Conservation (phyloP, 768 basidiomycete genomes). For the Flagelloscypha sp. region DNA sequence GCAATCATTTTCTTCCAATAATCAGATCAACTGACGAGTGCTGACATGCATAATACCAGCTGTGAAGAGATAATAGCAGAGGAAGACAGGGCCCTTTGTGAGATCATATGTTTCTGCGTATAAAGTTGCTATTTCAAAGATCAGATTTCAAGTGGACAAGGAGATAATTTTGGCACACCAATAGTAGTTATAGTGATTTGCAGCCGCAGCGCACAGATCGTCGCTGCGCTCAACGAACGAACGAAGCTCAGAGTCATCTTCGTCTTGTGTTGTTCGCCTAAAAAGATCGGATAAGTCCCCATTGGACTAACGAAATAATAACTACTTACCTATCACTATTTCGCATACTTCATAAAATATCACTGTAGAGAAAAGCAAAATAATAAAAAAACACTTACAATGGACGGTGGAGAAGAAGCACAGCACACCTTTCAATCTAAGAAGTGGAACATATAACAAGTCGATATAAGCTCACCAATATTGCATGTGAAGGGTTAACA, state of each 20-base stretch:
- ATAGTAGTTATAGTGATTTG: constrained; percentile 74
- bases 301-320: constrained; percentile 11
- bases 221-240: constrained; percentile 54
- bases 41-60: constrained; percentile 76
- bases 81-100: constrained; percentile 55
- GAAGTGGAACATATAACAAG: too few relatives aligned
- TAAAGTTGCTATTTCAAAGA: constrained; percentile 32
- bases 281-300: not conserved
- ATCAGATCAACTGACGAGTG: constrained; percentile 39
- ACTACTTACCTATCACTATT: constrained; percentile 35
- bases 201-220: constrained; percentile 66
- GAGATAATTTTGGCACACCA: constrained; percentile 26
- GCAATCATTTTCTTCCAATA: not conserved
- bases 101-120: constrained; percentile 60
- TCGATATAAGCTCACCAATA: too few relatives aligned
- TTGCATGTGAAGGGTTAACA: constrained; percentile 75
- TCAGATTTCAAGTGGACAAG: constrained; percentile 1
- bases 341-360: constrained; percentile 31
- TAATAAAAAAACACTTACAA: constrained; percentile 43
- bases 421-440: too few relatives aligned
- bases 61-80: constrained; percentile 74
- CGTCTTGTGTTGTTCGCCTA: constrained; percentile 22
- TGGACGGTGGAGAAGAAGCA: constrained; percentile 66
- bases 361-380: constrained; percentile 4
- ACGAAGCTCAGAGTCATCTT: constrained; percentile 49